phyloP scores from a whole-genome alignment of 2,329 filamentous ascomycete genomes.

The Aciculosporium take region DNA sequence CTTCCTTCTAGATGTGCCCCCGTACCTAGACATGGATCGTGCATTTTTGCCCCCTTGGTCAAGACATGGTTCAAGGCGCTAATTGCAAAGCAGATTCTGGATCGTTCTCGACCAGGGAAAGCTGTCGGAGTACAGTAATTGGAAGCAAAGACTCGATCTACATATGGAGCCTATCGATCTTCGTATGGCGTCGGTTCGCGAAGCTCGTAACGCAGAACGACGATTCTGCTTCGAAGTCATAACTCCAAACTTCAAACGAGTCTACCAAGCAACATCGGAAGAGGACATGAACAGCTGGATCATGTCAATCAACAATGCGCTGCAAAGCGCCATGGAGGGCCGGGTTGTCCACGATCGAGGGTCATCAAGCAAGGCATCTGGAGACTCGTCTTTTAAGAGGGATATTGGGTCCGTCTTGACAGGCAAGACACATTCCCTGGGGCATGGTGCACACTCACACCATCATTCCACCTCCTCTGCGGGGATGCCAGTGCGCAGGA shows the following conservation, averaged over 20 bases:
- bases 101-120: conserved; percentile 95
- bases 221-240: conserved; percentile 98
- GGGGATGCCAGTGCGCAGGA: conserved; percentile 61
- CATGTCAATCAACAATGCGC: conserved; percentile 84
- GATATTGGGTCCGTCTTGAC: conserved; percentile 90
- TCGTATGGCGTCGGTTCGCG: conserved; percentile 89
- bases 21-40: neutral
- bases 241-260: conserved; percentile 86
- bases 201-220: conserved; percentile 85
- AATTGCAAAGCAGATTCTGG: conserved; percentile 60
- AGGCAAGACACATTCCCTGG: conserved; percentile 69
- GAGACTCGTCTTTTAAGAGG: conserved; percentile 50
- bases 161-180: conserved; percentile 98
- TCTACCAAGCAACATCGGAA: conserved; percentile 95
- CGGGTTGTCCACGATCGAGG: conserved; percentile 45
- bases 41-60: neutral
- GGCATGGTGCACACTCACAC: conserved; percentile 37
- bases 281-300: conserved; percentile 99
- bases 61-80: neutral
- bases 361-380: conserved; percentile 20
- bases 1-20: neutral
- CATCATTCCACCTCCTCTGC: conserved; percentile 29
- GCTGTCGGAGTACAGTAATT: conserved; percentile 95
- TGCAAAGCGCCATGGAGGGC: conserved; percentile 89
- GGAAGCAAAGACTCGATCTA: conserved; percentile 92